Percentiles rank a stretch among this genome's conserved stretches.
Conservation (phyloP, 1,284 basidiomycete species). For the Ustilago curta region DNA sequence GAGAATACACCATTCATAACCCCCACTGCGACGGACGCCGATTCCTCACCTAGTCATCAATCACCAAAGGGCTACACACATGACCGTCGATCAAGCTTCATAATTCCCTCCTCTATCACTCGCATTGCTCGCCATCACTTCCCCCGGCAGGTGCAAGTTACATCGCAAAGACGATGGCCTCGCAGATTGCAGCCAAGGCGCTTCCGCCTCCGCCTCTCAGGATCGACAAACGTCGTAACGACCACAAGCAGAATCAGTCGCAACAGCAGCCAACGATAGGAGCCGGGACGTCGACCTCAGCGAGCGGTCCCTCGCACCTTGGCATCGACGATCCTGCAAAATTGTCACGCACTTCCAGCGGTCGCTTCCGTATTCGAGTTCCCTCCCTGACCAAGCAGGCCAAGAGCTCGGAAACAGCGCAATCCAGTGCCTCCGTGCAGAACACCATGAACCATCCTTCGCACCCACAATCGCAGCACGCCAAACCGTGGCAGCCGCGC, state of each 20-base stretch:
- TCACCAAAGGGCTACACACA: background rate
- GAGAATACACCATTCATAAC: background rate
- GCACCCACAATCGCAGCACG: constrained; percentile 3
- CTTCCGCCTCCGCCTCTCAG: constrained; percentile 36
- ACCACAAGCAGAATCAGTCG: background rate
- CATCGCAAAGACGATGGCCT: constrained; percentile 8
- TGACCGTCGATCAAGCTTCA: background rate
- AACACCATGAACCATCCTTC: background rate
- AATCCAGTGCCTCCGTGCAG: background rate
- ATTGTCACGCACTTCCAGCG: constrained; percentile 20
- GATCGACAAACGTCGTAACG: constrained; percentile 19
- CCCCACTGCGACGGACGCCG: no score
- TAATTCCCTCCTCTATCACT: no score
- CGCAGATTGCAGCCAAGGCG: constrained; percentile 18
- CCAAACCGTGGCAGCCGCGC: constrained; percentile 35
- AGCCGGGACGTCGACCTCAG: background rate
- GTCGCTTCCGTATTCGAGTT: constrained; percentile 31
- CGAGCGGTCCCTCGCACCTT: constrained; percentile 7
- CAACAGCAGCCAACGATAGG: background rate
- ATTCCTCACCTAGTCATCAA: no score
- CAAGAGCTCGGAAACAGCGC: constrained; percentile 5
- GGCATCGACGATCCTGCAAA: background rate
- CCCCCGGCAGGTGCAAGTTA: no score
- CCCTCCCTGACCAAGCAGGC: constrained; percentile 23
- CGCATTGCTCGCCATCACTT: background rate